Evolutionary conservation across 192 early-diverging fungal genomes (phyloP).

Genomic region (Podila verticillata): DNA sequence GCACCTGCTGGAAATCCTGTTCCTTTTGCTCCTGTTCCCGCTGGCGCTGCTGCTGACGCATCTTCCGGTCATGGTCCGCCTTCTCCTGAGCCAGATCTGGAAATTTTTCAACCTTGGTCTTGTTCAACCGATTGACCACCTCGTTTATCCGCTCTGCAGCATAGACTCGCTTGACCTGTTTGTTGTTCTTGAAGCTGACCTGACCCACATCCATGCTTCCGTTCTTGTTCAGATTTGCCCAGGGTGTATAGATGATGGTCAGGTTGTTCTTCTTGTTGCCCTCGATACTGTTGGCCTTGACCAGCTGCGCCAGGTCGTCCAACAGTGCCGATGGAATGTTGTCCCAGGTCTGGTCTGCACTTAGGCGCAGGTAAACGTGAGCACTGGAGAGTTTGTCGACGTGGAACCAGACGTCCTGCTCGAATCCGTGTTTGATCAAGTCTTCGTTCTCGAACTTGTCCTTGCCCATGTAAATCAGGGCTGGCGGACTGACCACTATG

Average conservation of each 20-base stretch:
- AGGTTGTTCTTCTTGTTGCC: conserved; percentile 96
- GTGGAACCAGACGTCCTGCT: conserved; percentile 97
- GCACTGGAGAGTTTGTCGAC: conserved; percentile 97
- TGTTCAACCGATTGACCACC: conserved; percentile 94
- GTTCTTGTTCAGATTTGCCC: conserved; percentile 91
- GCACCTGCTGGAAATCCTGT: conserved; percentile 47
- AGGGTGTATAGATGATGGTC: conserved; percentile 93
- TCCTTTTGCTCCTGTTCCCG: conserved; percentile 52
- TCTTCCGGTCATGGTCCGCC: conserved; percentile 62
- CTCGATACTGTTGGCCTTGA: conserved; percentile 98
- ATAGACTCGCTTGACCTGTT: conserved; percentile 76
- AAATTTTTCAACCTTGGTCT: conserved; percentile 80
- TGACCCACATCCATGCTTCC: conserved; percentile 96
- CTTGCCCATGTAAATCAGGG: conserved; percentile 95
- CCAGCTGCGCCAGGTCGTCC: conserved; percentile 90
- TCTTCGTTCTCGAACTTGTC: conserved; percentile 99
- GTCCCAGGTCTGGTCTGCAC: conserved; percentile 79
- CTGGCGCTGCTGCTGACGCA: conserved; percentile 41
- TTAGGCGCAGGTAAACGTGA: conserved; percentile 94
- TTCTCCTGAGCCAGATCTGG: conserved; percentile 87
- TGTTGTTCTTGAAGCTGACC: conserved; percentile 89
- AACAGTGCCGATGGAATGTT: conserved; percentile 77
- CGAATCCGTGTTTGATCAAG: conserved; percentile 94
- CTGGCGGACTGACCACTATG: conserved; percentile 74
- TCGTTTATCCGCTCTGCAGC: conserved; percentile 81